These are phyloP conservation scores for Suillus ampliporus DNA, from an alignment of 768 basidiomycete species.

Conservation along the genomic window DNA sequence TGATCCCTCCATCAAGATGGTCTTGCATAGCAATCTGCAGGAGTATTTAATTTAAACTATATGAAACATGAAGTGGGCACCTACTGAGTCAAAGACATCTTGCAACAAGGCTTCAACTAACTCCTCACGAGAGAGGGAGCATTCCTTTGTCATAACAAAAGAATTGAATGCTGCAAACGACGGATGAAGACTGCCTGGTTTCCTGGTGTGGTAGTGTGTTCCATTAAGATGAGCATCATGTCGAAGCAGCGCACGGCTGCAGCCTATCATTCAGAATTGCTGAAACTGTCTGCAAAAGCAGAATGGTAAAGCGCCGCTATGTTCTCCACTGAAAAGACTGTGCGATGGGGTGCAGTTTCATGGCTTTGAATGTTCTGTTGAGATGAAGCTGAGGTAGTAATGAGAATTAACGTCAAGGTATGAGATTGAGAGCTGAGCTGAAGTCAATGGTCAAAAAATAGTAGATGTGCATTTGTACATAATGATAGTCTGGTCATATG, in stretches of 20 bases:
- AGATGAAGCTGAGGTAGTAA: not conserved
- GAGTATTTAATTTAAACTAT: not conserved
- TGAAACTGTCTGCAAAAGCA: constrained; percentile 8
- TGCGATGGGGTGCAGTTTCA: not conserved
- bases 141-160: not conserved
- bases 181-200: constrained; percentile 9
- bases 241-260: constrained; percentile 9
- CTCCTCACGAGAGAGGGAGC: not conserved
- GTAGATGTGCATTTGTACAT: no score
- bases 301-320: constrained; percentile 9
- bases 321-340: constrained; percentile 1
- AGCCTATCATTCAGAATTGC: constrained; percentile 9
- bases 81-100: constrained; percentile 14
- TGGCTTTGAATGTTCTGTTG: not conserved
- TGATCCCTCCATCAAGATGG: constrained; percentile 16
- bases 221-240: constrained; percentile 11
- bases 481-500: no score
- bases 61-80: not conserved
- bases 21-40: constrained; percentile 18
- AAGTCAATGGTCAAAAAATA: no score
- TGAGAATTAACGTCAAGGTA: not conserved
- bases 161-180: constrained; percentile 6
- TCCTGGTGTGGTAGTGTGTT: constrained; percentile 2
- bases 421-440: not conserved
- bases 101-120: not conserved